Evolutionary conservation across 2,329 filamentous ascomycete genomes (phyloP).

Genomic region (Neofusicoccum parvum): DNA sequence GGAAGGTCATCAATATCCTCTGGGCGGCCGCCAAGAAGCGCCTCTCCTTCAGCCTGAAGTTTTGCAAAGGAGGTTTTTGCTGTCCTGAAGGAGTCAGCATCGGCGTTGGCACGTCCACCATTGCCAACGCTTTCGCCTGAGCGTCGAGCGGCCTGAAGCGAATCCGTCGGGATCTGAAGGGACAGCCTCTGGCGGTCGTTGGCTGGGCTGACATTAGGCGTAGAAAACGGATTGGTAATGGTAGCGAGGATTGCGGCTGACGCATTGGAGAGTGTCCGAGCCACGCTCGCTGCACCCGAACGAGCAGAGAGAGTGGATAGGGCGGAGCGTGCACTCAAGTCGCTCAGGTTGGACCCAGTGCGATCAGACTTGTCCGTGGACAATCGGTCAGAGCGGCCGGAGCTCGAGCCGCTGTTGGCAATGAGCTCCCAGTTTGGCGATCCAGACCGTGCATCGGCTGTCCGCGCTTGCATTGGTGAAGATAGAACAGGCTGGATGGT

Average conservation of each 20-base stretch:
- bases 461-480: slow-evolving; percentile 28
- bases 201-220: slow-evolving; percentile 36
- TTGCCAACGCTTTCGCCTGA: slow-evolving; percentile 42
- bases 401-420: background rate
- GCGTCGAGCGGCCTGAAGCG: slow-evolving; percentile 1
- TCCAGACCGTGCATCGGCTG: slow-evolving; percentile 15
- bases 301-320: slow-evolving; percentile 47
- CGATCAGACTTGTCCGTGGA: slow-evolving; percentile 58
- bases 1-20: slow-evolving; percentile 25
- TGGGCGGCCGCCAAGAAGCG: slow-evolving; percentile 50
- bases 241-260: slow-evolving; percentile 42
- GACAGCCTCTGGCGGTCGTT: slow-evolving; percentile 6
- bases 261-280: slow-evolving; percentile 48
- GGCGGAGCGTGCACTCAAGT: slow-evolving; percentile 47
- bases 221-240: slow-evolving; percentile 36
- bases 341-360: slow-evolving; percentile 59
- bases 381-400: slow-evolving; percentile 33
- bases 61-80: slow-evolving; percentile 53
- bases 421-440: slow-evolving; percentile 17
- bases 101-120: slow-evolving; percentile 34
- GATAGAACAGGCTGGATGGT: slow-evolving; percentile 26
- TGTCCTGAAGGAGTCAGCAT: slow-evolving; percentile 55
- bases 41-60: slow-evolving; percentile 55
- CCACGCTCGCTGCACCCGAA: slow-evolving; percentile 43
- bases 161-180: background rate